phyloP scores from a whole-genome alignment of 495 filamentous ascomycete genomes.

The Hyaloscypha bicolor region DNA sequence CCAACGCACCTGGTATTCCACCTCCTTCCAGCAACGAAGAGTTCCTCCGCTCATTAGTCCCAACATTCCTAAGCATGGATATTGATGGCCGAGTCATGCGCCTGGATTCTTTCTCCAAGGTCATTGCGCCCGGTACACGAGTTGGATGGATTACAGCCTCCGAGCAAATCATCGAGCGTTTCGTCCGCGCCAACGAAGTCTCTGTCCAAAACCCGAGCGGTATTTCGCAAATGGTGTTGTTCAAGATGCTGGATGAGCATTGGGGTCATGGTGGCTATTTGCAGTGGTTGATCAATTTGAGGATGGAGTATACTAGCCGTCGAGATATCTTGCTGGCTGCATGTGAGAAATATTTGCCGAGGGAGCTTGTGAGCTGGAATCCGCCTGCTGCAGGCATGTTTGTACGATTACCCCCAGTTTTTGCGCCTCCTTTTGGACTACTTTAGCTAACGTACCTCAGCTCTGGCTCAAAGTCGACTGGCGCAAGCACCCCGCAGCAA shows the following conservation, averaged over 20 bases:
- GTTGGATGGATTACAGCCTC: slow-evolving; percentile 81
- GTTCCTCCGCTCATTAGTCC: slow-evolving; percentile 55
- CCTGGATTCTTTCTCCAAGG: slow-evolving; percentile 83
- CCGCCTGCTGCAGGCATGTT: slow-evolving; percentile 96
- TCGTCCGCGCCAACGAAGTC: slow-evolving; percentile 74
- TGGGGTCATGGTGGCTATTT: slow-evolving; percentile 96
- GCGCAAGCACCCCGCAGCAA: slow-evolving; percentile 64
- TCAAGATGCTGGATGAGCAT: slow-evolving; percentile 86
- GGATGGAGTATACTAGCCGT: slow-evolving; percentile 79
- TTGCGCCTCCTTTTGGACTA: no score
- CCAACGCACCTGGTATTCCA: slow-evolving; percentile 44
- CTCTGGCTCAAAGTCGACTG: slow-evolving; percentile 81
- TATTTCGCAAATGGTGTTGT: slow-evolving; percentile 78
- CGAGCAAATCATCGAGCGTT: slow-evolving; percentile 80
- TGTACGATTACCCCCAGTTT: slow-evolving; percentile 44
- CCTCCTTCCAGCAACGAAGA: slow-evolving; percentile 37
- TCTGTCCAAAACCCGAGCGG: slow-evolving; percentile 83
- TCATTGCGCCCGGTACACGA: slow-evolving; percentile 74
- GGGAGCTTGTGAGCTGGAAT: slow-evolving; percentile 78
- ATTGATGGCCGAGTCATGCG: slow-evolving; percentile 67
- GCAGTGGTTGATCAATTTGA: slow-evolving; percentile 83
- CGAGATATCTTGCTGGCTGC: slow-evolving; percentile 78
- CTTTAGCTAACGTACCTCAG: slow-evolving; percentile 38
- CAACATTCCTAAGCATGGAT: slow-evolving; percentile 68
- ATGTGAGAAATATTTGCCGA: slow-evolving; percentile 78